Conservation (phyloP, 208 protist genomes). For the Trypanosoma mega region DNA sequence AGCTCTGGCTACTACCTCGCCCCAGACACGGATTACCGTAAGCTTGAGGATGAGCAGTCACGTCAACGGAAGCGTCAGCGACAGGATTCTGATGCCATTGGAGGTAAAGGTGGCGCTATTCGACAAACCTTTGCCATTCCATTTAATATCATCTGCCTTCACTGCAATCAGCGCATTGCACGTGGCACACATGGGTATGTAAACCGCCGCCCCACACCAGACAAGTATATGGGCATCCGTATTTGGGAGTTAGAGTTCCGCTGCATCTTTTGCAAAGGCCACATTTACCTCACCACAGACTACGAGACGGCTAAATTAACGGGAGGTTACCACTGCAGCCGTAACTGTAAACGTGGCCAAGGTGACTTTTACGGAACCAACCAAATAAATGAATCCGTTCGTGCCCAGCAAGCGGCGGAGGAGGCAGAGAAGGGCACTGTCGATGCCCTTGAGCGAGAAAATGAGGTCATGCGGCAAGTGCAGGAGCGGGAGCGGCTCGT, state of each 20-base stretch:
- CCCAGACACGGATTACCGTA: conserved; percentile 79
- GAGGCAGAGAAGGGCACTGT: conserved; percentile 59
- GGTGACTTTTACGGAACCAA: conserved; percentile 74
- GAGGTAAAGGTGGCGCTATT: conserved; percentile 35
- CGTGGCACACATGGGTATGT: conserved; percentile 84
- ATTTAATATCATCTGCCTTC: conserved; percentile 72
- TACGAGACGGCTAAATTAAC: conserved; percentile 79
- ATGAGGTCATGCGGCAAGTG: conserved; percentile 54
- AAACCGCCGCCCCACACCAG: conserved; percentile 59
- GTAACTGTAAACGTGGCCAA: conserved; percentile 57
- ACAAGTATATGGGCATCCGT: conserved; percentile 69
- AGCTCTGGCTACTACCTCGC: conserved; percentile 83
- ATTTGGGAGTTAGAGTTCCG: conserved; percentile 81
- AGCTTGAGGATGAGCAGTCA: conserved; percentile 67
- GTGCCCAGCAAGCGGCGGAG: conserved; percentile 47
- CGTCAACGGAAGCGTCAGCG: conserved; percentile 48
- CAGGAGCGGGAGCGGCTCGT: conserved; percentile 68
- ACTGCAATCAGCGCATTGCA: conserved; percentile 65
- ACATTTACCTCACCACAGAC: conserved; percentile 72
- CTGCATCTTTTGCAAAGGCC: conserved; percentile 68
- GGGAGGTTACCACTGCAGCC: conserved; percentile 73
- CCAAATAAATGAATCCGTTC: conserved; percentile 55
- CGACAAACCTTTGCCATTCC: conserved; percentile 85
- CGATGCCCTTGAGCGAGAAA: conserved; percentile 76
- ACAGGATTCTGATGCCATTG: neutral